Conservation (phyloP, 805 yeast genomes). For the Myxozyma neglecta region DNA sequence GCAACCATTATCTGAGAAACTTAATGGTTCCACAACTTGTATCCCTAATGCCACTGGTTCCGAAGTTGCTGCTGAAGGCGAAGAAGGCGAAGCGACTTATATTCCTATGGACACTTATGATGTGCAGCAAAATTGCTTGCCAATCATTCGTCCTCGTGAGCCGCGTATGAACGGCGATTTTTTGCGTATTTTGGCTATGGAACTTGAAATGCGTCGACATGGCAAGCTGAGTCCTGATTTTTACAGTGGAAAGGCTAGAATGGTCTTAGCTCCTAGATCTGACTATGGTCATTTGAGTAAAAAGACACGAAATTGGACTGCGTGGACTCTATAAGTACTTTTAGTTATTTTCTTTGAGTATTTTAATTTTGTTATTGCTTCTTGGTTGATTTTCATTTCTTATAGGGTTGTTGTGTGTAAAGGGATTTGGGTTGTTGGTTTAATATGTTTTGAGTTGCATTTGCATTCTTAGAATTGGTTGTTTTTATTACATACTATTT, state of each 20-base stretch:
- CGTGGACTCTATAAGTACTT: not conserved
- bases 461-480: no score
- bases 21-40: not conserved
- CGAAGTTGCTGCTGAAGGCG: conserved; percentile 3
- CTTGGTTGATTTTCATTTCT: not conserved
- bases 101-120: conserved; percentile 38
- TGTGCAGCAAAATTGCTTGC: conserved; percentile 37
- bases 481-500: no score
- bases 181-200: conserved; percentile 41
- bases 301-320: conserved; percentile 15
- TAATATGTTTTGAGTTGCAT: not conserved
- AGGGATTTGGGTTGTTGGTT: not conserved
- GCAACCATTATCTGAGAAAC: conserved; percentile 12
- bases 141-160: conserved; percentile 38
- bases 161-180: conserved; percentile 41
- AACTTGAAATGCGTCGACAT: conserved; percentile 38
- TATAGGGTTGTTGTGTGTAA: not conserved
- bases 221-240: conserved; percentile 41
- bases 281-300: conserved; percentile 28
- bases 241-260: conserved; percentile 37
- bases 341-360: not conserved
- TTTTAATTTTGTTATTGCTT: not conserved
- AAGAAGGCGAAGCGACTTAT: conserved; percentile 17
- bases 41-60: not conserved
- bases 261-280: conserved; percentile 38